These are phyloP conservation scores for Asclepias syriaca DNA, from an alignment of 257 asterid species.

Conservation along the genomic window DNA sequence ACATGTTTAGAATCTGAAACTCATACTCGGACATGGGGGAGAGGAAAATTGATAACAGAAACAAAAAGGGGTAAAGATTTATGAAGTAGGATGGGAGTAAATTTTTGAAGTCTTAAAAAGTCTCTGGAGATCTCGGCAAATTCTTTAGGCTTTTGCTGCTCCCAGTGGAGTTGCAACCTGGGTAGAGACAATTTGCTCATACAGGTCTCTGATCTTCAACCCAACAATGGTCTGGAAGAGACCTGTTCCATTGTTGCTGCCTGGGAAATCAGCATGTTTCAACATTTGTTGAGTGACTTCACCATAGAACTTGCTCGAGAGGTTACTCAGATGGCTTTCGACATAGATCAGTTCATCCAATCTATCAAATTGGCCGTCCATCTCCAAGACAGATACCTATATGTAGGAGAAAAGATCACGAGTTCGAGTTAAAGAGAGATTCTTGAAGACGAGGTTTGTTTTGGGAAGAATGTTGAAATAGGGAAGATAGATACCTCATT, in stretches of 20 bases:
- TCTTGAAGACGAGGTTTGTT: too few species aligned
- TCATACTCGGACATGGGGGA: conserved; percentile 27
- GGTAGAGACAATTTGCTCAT: conserved; percentile 71
- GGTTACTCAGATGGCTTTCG: conserved; percentile 93
- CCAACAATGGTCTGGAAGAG: conserved; percentile 91
- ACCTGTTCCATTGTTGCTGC: conserved; percentile 98
- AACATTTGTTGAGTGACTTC: conserved; percentile 96
- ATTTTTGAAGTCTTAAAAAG: background rate
- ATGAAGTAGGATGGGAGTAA: conserved; percentile 8
- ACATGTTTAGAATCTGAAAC: conserved; percentile 32
- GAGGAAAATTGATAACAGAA: conserved; percentile 14
- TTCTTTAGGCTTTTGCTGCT: conserved; percentile 63
- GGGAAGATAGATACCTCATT: conserved; percentile 49
- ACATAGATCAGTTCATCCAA: conserved; percentile 88
- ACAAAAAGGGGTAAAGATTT: conserved; percentile 12
- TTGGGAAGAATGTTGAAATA: too few species aligned
- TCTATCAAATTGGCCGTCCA: conserved; percentile 98
- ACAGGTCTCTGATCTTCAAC: conserved; percentile 87
- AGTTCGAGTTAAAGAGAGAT: background rate
- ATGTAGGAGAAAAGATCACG: background rate
- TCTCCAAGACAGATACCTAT: conserved; percentile 90
- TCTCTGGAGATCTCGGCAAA: conserved; percentile 4
- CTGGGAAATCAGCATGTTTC: conserved; percentile 92
- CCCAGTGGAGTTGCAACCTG: conserved; percentile 44
- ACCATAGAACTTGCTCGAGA: conserved; percentile 91